Evolutionary conservation across 2,329 filamentous ascomycete species (phyloP).

Genomic region (Aspergillus puulaauensis): DNA sequence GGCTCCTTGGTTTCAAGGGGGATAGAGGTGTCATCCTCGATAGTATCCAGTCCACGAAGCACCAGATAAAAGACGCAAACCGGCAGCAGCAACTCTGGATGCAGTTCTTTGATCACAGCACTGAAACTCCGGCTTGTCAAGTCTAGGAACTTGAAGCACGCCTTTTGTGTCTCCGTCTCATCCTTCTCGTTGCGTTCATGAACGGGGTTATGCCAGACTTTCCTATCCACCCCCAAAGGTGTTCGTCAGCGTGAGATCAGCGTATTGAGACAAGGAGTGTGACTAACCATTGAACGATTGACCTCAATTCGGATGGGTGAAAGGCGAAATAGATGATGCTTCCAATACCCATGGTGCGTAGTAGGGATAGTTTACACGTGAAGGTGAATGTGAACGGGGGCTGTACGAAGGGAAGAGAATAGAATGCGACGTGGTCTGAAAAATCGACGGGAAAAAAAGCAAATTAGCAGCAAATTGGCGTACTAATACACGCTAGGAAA

Average conservation of each 20-base stretch:
- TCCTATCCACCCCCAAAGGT: constrained; percentile 56
- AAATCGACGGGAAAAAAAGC: constrained; percentile 5
- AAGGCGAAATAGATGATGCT: constrained; percentile 69
- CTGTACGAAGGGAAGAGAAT: constrained; percentile 13
- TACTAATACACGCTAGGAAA: constrained; percentile 9
- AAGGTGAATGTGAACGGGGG: constrained; percentile 12
- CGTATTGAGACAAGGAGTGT: not conserved
- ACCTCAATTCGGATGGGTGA: constrained; percentile 75
- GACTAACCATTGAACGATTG: constrained; percentile 83
- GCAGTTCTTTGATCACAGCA: constrained; percentile 90
- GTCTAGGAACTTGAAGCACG: constrained; percentile 85
- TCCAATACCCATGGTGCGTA: constrained; percentile 40
- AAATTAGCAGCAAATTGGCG: constrained; percentile 9
- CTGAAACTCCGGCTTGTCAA: constrained; percentile 90
- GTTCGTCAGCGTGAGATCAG: constrained; percentile 11
- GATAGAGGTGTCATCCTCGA: constrained; percentile 98
- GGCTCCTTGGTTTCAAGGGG: constrained; percentile 79
- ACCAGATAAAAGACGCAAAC: constrained; percentile 90
- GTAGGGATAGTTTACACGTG: constrained; percentile 13
- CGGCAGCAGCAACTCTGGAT: constrained; percentile 88
- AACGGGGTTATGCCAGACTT: constrained; percentile 93
- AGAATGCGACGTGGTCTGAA: not conserved
- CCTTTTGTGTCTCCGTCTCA: constrained; percentile 70
- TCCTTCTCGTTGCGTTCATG: constrained; percentile 76
- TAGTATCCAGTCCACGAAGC: constrained; percentile 90